Evolutionary conservation across 2,329 filamentous ascomycete genomes (phyloP).

Genomic region (Graphiopsis chlorocephala): DNA sequence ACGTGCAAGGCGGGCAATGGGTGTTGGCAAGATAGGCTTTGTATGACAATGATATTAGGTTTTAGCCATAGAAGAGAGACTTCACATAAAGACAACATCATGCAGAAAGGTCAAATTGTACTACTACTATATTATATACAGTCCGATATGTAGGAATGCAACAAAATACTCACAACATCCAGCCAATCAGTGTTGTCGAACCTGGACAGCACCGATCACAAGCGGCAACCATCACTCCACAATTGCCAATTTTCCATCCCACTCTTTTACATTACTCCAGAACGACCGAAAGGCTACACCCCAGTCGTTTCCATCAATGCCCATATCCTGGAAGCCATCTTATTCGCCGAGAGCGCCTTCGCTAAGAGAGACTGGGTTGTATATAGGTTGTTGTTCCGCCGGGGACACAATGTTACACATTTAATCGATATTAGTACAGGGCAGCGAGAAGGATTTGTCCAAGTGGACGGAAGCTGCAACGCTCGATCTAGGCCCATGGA

Average conservation of each 20-base stretch:
- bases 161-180: background rate
- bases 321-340: background rate
- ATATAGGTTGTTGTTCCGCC: slow-evolving; percentile 33
- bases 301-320: background rate
- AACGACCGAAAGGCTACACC: background rate
- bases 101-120: background rate
- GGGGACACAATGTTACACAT: slow-evolving; percentile 24
- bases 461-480: background rate
- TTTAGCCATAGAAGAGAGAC: background rate
- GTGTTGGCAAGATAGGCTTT: background rate
- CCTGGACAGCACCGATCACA: background rate
- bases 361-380: slow-evolving; percentile 24
- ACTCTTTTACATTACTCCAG: background rate
- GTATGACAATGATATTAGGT: background rate
- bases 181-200: background rate
- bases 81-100: background rate
- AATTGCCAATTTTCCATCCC: background rate
- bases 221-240: background rate
- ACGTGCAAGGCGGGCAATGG: background rate
- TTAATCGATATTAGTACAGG: slow-evolving; percentile 12
- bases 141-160: background rate
- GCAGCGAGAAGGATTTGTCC: background rate
- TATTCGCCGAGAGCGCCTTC: slow-evolving; percentile 11
- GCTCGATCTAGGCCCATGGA: background rate
- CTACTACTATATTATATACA: slow-evolving; percentile 11